phyloP scores from a whole-genome alignment of 2,329 filamentous ascomycete genomes.

The Pseudogymnoascus sp. region DNA sequence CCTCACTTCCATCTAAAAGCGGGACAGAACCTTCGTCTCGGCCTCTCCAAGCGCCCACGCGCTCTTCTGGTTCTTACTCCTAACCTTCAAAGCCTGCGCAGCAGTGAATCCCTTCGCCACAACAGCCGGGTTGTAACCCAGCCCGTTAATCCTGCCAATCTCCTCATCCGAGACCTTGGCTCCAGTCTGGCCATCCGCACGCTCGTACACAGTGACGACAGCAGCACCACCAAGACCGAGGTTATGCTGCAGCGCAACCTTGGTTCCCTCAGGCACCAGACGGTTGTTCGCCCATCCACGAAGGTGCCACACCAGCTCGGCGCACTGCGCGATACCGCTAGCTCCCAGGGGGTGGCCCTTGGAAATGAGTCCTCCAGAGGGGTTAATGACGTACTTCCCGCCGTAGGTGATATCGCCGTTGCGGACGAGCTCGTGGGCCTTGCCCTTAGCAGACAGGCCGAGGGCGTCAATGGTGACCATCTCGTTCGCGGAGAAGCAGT shows the following conservation, averaged over 20 bases:
- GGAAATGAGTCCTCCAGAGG: slow-evolving; percentile 86
- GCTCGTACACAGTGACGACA: slow-evolving; percentile 82
- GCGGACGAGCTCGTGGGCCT: slow-evolving; percentile 86
- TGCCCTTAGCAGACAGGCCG: slow-evolving; percentile 68
- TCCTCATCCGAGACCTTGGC: slow-evolving; percentile 45
- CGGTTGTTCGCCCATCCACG: slow-evolving; percentile 95
- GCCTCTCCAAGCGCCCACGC: slow-evolving; percentile 76
- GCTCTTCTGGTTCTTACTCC: slow-evolving; percentile 57
- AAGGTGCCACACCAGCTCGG: slow-evolving; percentile 91
- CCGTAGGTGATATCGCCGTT: slow-evolving; percentile 88
- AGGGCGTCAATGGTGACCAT: slow-evolving; percentile 85
- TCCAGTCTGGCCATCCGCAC: slow-evolving; percentile 66
- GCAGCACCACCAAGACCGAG: slow-evolving; percentile 84
- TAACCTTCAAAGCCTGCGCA: slow-evolving; percentile 62
- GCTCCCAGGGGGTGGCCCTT: slow-evolving; percentile 94
- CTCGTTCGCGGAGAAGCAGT: slow-evolving; percentile 95
- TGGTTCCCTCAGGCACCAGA: slow-evolving; percentile 54
- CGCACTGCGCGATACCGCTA: slow-evolving; percentile 90
- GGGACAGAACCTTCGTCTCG: slow-evolving; percentile 63
- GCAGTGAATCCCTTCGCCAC: slow-evolving; percentile 82
- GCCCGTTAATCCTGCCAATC: slow-evolving; percentile 56
- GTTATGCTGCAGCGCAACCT: slow-evolving; percentile 80
- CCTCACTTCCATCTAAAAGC: slow-evolving; percentile 43
- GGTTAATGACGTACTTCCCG: slow-evolving; percentile 75
- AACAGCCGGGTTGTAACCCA: slow-evolving; percentile 89